These are phyloP conservation scores for Chaetomiaceae sp. DNA, from an alignment of 2,329 filamentous ascomycete genomes.

Conservation along the genomic window DNA sequence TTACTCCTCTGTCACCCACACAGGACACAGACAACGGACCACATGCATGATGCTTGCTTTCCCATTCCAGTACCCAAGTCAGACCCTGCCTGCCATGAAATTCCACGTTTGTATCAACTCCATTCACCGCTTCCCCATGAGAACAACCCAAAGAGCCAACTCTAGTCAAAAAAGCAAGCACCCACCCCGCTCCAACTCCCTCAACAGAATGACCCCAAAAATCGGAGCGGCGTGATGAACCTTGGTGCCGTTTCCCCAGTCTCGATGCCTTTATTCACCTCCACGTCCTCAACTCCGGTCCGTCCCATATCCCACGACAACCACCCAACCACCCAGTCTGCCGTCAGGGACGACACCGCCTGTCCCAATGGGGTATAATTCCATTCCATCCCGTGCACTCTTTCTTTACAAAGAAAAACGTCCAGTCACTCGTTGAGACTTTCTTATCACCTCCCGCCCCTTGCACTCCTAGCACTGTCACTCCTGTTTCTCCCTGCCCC, in stretches of 20 bases:
- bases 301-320: neutral
- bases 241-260: slow-evolving; percentile 3
- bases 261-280: neutral
- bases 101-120: neutral
- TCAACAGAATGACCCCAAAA: neutral
- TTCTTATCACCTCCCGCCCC: slow-evolving; percentile 14
- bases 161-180: neutral
- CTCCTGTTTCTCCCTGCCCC: slow-evolving; percentile 46
- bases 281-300: neutral
- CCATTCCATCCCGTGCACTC: neutral
- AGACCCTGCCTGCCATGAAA: neutral
- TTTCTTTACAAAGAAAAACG: neutral
- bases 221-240: neutral
- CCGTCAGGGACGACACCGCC: neutral
- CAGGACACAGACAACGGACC: too few relatives aligned
- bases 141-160: neutral
- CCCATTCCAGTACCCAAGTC: neutral
- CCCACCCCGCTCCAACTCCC: neutral
- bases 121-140: neutral
- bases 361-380: slow-evolving; percentile 5
- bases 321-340: neutral
- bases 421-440: neutral
- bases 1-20: too few relatives aligned
- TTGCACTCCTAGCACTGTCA: slow-evolving; percentile 33
- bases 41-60: too few relatives aligned